phyloP scores from a whole-genome alignment of 192 early-diverging fungal species.

The Endogone sp. region DNA sequence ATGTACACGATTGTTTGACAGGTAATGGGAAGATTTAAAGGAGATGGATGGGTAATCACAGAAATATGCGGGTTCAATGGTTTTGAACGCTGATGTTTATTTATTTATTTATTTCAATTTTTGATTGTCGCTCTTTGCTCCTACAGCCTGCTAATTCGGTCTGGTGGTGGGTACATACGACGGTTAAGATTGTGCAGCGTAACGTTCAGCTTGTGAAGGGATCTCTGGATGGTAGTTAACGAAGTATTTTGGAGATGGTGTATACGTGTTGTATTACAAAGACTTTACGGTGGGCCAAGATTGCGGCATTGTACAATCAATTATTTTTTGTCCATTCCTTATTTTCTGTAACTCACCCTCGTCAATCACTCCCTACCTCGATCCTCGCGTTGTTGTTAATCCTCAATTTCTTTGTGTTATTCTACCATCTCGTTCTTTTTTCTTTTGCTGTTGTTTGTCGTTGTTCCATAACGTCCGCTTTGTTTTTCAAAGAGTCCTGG shows the following conservation, averaged over 20 bases:
- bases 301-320: neutral
- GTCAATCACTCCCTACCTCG: neutral
- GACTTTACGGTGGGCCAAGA: neutral
- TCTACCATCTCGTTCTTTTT: neutral
- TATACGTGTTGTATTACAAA: neutral
- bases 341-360: neutral
- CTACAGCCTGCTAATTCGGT: too few relatives aligned
- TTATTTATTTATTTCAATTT: too few relatives aligned
- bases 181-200: too few relatives aligned
- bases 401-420: neutral
- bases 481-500: neutral
- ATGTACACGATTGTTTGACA: too few relatives aligned
- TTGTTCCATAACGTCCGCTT: neutral
- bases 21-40: too few relatives aligned
- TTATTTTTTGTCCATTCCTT: neutral
- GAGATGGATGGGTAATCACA: too few relatives aligned
- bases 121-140: too few relatives aligned
- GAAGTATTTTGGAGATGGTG: neutral
- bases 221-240: too few relatives aligned
- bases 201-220: too few relatives aligned
- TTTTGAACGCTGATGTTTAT: too few relatives aligned
- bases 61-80: too few relatives aligned
- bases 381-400: neutral
- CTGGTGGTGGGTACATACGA: too few relatives aligned
- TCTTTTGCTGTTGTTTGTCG: neutral